phyloP scores from a whole-genome alignment of 164 flowering plant genomes.

The Macadamia tetraphylla region DNA sequence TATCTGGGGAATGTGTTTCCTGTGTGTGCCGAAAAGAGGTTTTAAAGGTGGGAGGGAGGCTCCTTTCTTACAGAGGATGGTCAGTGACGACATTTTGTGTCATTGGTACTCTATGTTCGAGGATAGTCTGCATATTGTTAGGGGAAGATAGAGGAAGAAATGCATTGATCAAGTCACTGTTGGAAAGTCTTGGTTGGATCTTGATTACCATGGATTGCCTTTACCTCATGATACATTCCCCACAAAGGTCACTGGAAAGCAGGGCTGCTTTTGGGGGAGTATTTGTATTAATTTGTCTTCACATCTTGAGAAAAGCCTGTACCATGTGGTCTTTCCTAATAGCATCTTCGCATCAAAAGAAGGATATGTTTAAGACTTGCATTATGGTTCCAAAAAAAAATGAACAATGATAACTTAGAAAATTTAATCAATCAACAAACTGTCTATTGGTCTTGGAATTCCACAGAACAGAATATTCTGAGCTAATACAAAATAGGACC shows the following conservation, averaged over 20 bases:
- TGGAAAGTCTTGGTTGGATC: constrained; percentile 32
- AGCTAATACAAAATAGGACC: too few species aligned
- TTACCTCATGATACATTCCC: constrained; percentile 24
- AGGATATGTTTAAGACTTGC: too few species aligned
- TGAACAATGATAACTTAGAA: too few species aligned
- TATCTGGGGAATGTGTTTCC: constrained; percentile 46
- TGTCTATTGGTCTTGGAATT: too few species aligned
- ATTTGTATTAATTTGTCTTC: constrained; percentile 32
- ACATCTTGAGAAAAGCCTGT: constrained; percentile 18
- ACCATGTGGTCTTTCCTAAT: too few species aligned
- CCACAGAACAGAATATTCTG: too few species aligned
- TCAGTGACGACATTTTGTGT: constrained; percentile 35
- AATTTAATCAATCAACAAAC: too few species aligned
- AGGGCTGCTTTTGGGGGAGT: constrained; percentile 26
- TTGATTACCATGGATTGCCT: constrained; percentile 23
- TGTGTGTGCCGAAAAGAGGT: constrained; percentile 44
- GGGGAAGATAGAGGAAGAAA: constrained; percentile 13
- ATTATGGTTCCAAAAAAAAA: too few species aligned
- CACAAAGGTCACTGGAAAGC: constrained; percentile 12
- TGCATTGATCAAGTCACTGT: constrained; percentile 6
- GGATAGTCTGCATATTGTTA: constrained; percentile 24
- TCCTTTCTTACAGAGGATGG: constrained; percentile 37
- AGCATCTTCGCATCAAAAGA: too few species aligned
- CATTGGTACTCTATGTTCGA: constrained; percentile 26
- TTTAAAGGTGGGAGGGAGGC: constrained; percentile 40